Conservation (phyloP, 306 rosid genomes). For the Neltuma alba region DNA sequence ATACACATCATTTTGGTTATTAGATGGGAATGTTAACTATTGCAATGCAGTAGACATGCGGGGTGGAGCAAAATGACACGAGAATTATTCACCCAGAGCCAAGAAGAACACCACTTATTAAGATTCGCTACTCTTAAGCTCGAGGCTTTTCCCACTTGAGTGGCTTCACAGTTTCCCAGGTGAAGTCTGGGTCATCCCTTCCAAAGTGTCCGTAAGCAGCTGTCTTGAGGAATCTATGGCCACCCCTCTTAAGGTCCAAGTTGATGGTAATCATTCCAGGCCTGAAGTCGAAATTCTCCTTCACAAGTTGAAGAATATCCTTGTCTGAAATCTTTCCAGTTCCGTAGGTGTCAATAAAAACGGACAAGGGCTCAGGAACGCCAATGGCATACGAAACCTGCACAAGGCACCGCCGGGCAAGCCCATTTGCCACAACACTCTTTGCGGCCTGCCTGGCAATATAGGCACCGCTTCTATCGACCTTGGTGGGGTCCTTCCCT, state of each 20-base stretch:
- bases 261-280: slow-evolving; percentile 98
- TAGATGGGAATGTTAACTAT: slow-evolving; percentile 41
- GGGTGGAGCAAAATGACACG: slow-evolving; percentile 37
- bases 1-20: slow-evolving; percentile 21
- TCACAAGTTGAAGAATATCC: slow-evolving; percentile 88
- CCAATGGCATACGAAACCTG: slow-evolving; percentile 99
- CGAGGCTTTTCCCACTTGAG: slow-evolving; percentile 97
- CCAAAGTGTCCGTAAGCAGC: slow-evolving; percentile 99
- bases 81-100: slow-evolving; percentile 64
- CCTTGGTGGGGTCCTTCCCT: slow-evolving; percentile 99
- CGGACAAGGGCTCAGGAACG: slow-evolving; percentile 94
- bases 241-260: slow-evolving; percentile 96
- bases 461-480: slow-evolving; percentile 99
- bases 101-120: slow-evolving; percentile 32
- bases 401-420: slow-evolving; percentile 92
- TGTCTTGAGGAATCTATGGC: slow-evolving; percentile 88
- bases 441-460: slow-evolving; percentile 97
- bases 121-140: slow-evolving; percentile 40
- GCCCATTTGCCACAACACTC: slow-evolving; percentile 91
- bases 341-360: slow-evolving; percentile 79
- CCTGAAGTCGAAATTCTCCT: slow-evolving; percentile 94
- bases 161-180: slow-evolving; percentile 99
- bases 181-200: slow-evolving; percentile 95
- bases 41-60: slow-evolving; percentile 19
- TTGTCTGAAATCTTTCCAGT: slow-evolving; percentile 95